A percentile compares a stretch with the other conserved stretches of the same genome.
Conservation (phyloP, 2,329 filamentous ascomycete genomes). For the Beauveria varroae region DNA sequence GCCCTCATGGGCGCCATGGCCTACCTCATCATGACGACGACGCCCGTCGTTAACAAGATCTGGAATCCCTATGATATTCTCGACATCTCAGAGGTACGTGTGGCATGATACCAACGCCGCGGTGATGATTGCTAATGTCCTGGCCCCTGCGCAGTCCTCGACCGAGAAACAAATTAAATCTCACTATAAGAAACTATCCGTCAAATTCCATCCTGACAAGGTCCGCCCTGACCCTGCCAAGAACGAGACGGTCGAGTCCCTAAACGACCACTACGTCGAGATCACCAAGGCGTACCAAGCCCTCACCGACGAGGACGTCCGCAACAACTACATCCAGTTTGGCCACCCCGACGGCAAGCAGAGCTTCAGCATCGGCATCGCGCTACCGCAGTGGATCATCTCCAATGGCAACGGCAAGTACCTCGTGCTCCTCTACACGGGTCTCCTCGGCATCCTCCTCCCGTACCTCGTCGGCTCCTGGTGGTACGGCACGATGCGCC, state of each 20-base stretch:
- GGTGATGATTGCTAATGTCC: background rate
- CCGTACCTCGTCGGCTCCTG: slow-evolving; percentile 92
- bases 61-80: slow-evolving; percentile 98
- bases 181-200: slow-evolving; percentile 78
- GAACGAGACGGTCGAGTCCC: slow-evolving; percentile 78
- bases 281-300: slow-evolving; percentile 97
- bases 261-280: slow-evolving; percentile 88
- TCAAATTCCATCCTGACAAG: slow-evolving; percentile 91
- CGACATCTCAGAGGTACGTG: slow-evolving; percentile 67
- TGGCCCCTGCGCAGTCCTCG: slow-evolving; percentile 48
- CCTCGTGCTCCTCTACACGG: slow-evolving; percentile 81
- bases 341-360: slow-evolving; percentile 98
- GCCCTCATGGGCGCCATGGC: slow-evolving; percentile 80
- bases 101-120: background rate
- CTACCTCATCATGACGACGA: slow-evolving; percentile 79
- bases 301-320: slow-evolving; percentile 91
- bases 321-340: slow-evolving; percentile 94
- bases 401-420: slow-evolving; percentile 94
- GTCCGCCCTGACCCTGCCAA: slow-evolving; percentile 71
- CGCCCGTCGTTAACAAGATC: slow-evolving; percentile 63
- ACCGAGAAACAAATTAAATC: slow-evolving; percentile 88
- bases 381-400: slow-evolving; percentile 85
- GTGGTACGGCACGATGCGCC: slow-evolving; percentile 95
- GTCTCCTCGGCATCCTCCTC: slow-evolving; percentile 79
- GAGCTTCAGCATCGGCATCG: slow-evolving; percentile 95